Evolutionary conservation across 768 basidiomycete species (phyloP).

Genomic region (Amanita inopinata): DNA sequence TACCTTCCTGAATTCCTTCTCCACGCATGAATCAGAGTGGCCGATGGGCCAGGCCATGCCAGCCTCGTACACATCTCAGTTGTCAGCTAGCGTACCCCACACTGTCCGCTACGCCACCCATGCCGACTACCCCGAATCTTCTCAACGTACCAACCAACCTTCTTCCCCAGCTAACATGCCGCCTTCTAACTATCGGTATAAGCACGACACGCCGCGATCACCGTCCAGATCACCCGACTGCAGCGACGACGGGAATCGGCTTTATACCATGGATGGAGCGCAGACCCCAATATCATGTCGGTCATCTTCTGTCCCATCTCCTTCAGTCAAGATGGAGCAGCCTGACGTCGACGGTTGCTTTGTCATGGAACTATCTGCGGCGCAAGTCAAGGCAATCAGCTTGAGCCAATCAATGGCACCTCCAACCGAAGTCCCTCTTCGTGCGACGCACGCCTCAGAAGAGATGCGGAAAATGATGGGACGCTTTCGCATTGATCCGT

Average conservation of each 20-base stretch:
- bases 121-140: constrained; percentile 15
- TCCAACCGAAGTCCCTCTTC: constrained; percentile 60
- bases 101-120: constrained; percentile 4
- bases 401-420: constrained; percentile 35
- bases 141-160: constrained; percentile 14
- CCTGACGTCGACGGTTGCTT: constrained; percentile 30
- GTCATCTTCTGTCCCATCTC: constrained; percentile 9
- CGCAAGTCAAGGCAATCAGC: constrained; percentile 13
- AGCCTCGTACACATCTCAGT: not conserved
- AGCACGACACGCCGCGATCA: constrained; percentile 15
- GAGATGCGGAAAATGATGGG: constrained; percentile 74
- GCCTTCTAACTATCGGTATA: constrained; percentile 9
- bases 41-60: not conserved
- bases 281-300: constrained; percentile 11
- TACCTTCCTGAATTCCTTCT: constrained; percentile 4
- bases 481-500: constrained; percentile 68
- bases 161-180: constrained; percentile 7
- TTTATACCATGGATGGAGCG: constrained; percentile 8
- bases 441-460: constrained; percentile 62
- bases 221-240: constrained; percentile 15
- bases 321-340: constrained; percentile 29
- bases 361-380: constrained; percentile 32
- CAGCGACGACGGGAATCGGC: constrained; percentile 6
- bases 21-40: constrained; percentile 2
- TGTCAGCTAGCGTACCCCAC: not conserved